phyloP scores from a whole-genome alignment of 2,329 filamentous ascomycete genomes.

The Daldinia eschscholtzii region DNA sequence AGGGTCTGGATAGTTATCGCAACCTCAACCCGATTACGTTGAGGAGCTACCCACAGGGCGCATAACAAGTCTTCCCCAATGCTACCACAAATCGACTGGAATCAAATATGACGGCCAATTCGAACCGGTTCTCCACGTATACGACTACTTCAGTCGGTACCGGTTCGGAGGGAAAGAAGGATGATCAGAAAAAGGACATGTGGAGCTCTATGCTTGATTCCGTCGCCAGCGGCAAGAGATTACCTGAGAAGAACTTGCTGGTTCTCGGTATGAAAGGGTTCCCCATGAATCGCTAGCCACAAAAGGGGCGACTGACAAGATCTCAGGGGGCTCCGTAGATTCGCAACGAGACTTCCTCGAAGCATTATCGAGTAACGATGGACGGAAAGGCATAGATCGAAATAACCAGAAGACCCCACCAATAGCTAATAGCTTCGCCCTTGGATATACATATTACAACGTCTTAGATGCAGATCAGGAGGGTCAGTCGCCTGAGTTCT shows the following conservation, averaged over 20 bases:
- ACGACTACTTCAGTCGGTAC: slow-evolving; percentile 64
- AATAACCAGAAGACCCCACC: slow-evolving; percentile 74
- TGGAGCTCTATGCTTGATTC: slow-evolving; percentile 95
- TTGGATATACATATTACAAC: slow-evolving; percentile 96
- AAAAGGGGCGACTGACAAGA: slow-evolving; percentile 49
- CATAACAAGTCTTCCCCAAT: slow-evolving; percentile 39
- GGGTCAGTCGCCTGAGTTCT: slow-evolving; percentile 68
- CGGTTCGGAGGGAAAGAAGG: slow-evolving; percentile 69
- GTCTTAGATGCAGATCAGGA: slow-evolving; percentile 94
- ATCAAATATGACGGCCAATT: slow-evolving; percentile 63
- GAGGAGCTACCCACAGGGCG: slow-evolving; percentile 17
- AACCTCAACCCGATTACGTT: slow-evolving; percentile 10
- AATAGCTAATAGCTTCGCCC: slow-evolving; percentile 89
- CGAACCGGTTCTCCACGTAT: slow-evolving; percentile 70
- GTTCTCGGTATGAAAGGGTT: slow-evolving; percentile 73
- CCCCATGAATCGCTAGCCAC: slow-evolving; percentile 11
- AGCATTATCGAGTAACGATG: slow-evolving; percentile 67
- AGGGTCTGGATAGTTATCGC: slow-evolving; percentile 36
- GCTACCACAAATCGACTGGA: slow-evolving; percentile 41
- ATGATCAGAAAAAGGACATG: slow-evolving; percentile 86
- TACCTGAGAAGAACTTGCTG: slow-evolving; percentile 92
- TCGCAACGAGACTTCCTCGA: slow-evolving; percentile 88
- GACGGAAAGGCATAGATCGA: slow-evolving; percentile 66
- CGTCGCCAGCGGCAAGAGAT: slow-evolving; percentile 87
- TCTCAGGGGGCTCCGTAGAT: slow-evolving; percentile 80